These are phyloP conservation scores for Tuber melanosporum DNA, from an alignment of 495 filamentous ascomycete genomes.

Conservation along the genomic window DNA sequence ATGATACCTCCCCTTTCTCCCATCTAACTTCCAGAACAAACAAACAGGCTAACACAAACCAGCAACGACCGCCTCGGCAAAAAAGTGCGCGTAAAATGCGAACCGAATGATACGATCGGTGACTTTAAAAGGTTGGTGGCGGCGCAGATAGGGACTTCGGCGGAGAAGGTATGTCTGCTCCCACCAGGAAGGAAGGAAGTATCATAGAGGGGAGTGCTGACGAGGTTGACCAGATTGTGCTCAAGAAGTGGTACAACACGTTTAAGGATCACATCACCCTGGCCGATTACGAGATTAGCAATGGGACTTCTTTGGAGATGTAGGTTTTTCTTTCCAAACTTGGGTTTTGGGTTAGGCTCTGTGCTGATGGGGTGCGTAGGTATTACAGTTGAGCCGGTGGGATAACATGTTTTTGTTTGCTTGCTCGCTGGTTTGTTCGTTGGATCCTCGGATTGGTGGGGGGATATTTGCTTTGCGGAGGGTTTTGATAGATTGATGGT, in stretches of 20 bases:
- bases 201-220: too few relatives aligned
- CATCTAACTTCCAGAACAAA: too few relatives aligned
- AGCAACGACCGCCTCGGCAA: conserved; percentile 40
- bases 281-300: conserved; percentile 40
- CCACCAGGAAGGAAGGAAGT: not conserved
- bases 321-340: conserved; percentile 8
- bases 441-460: not conserved
- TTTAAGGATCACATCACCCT: conserved; percentile 42
- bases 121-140: conserved; percentile 41
- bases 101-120: conserved; percentile 41
- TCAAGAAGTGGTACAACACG: conserved; percentile 39
- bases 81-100: conserved; percentile 40
- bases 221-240: conserved; percentile 25
- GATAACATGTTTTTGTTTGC: not conserved
- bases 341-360: not conserved
- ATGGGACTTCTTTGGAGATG: conserved; percentile 39
- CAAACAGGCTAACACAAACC: not conserved
- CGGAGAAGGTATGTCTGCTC: conserved; percentile 28
- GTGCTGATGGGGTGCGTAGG: not conserved
- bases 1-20: not conserved
- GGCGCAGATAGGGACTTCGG: conserved; percentile 35
- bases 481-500: not conserved
- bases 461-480: not conserved
- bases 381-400: not conserved
- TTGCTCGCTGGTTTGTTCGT: not conserved